Evolutionary conservation across 331 rosid genomes (phyloP), one percentile per base, ranked within the genome.

Genomic region (Pyracantha coccinea): DNA sequence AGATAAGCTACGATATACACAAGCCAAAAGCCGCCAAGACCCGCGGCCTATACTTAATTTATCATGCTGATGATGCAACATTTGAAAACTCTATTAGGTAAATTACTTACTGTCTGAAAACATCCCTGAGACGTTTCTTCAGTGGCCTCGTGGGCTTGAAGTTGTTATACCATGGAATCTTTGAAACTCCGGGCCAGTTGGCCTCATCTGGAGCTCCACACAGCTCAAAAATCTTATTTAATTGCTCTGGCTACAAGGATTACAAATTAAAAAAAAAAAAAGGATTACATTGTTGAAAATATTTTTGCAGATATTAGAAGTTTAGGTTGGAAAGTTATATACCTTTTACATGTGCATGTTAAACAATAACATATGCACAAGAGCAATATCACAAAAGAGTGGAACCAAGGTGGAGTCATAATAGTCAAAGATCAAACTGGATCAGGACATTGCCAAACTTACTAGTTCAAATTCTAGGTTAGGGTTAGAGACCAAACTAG

Each of bases 141-240:
- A 94, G 78, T 6, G 93, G 92, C 82, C 96, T 87, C 52, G 97
- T 75, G 15, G 96, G 99, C 82, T 94, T 94, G 85, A 94, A 90
- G 81, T 94, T 95, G 86, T 87, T 92, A 79, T 94, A 94, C 99
- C 99, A 91, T 32, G 99, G 97, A 79, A 86, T 91, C 87, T 90
- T 88, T 0, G 96, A 81, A 76, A 92, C 97, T 69, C 98, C 98
- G 13, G 98, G 97, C 98, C 98, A 94, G 77, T 87, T 94, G 63
- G 78, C 82, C 83, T 94, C 99, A 87, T 94, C 97, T 1, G 99
- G 97, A 31, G 97, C 91, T 74, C 99, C 99, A 76, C 99, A 94
- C 47, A 94, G 88, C 90, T 92, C 97, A 78, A 94, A 94, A 64
- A 94, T 94, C 82, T 92, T 94, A 72, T 87, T 92, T 68, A 94